These are phyloP conservation scores for Aureobasidium sp. DNA, from an alignment of 2,329 filamentous ascomycete species.

Conservation along the genomic window DNA sequence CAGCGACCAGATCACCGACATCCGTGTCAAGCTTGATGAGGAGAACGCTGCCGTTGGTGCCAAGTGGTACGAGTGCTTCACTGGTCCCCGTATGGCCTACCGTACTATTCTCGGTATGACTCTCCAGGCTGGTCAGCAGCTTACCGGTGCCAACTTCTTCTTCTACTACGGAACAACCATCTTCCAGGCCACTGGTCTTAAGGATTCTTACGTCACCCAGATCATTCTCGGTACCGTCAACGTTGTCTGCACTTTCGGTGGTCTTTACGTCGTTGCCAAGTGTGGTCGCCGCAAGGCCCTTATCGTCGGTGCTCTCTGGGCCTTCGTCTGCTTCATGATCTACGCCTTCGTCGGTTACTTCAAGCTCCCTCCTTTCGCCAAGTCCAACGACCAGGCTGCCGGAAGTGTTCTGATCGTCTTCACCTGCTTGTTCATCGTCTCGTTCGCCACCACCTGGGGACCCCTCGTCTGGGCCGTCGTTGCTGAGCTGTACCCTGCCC, in stretches of 20 bases:
- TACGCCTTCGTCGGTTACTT: slow-evolving; percentile 32
- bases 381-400: slow-evolving; percentile 18
- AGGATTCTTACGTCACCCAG: slow-evolving; percentile 36
- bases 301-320: slow-evolving; percentile 35
- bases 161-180: slow-evolving; percentile 24
- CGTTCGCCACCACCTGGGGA: slow-evolving; percentile 29
- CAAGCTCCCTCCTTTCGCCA: slow-evolving; percentile 18
- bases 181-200: slow-evolving; percentile 41
- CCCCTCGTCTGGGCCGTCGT: slow-evolving; percentile 28
- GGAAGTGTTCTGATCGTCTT: slow-evolving; percentile 29
- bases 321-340: slow-evolving; percentile 53
- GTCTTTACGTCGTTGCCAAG: slow-evolving; percentile 40
- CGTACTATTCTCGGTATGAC: slow-evolving; percentile 24
- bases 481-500: slow-evolving; percentile 27
- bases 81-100: slow-evolving; percentile 22
- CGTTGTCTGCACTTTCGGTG: slow-evolving; percentile 38
- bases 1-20: slow-evolving; percentile 22
- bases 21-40: slow-evolving; percentile 24
- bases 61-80: slow-evolving; percentile 23
- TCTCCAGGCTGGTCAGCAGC: slow-evolving; percentile 26
- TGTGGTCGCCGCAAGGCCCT: slow-evolving; percentile 41
- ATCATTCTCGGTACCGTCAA: slow-evolving; percentile 42
- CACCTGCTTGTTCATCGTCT: slow-evolving; percentile 28
- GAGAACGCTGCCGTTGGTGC: slow-evolving; percentile 19
- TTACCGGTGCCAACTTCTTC: slow-evolving; percentile 27